A percentile compares a stretch with the other conserved stretches of the same genome.
Evolutionary conservation across 495 filamentous ascomycete species (phyloP).

Genomic region (Podospora bellae-mahoneyi): DNA sequence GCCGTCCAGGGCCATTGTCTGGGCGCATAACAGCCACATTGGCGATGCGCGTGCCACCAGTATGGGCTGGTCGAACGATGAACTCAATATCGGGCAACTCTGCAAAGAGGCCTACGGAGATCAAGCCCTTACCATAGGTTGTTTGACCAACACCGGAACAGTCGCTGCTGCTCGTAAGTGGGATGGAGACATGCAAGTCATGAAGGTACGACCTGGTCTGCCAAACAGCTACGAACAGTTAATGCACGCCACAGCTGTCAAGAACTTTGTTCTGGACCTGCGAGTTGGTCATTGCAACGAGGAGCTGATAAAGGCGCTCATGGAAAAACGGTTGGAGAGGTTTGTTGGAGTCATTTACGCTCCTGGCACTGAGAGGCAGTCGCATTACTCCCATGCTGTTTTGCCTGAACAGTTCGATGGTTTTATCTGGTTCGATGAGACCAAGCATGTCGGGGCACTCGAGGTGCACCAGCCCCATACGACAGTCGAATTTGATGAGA

Average conservation of each 20-base stretch:
- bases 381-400: conserved; percentile 54
- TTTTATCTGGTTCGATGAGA: conserved; percentile 56
- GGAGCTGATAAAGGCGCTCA: conserved; percentile 41
- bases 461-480: conserved; percentile 51
- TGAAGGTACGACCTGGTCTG: conserved; percentile 36
- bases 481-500: conserved; percentile 46
- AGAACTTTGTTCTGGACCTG: conserved; percentile 51
- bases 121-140: conserved; percentile 51
- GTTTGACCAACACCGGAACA: conserved; percentile 53
- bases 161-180: conserved; percentile 56
- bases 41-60: conserved; percentile 57
- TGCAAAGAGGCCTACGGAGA: conserved; percentile 49
- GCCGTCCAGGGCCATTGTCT: conserved; percentile 51
- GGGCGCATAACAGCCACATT: conserved; percentile 61
- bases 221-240: conserved; percentile 36
- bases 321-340: conserved; percentile 44
- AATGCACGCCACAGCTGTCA: conserved; percentile 34
- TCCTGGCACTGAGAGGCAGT: conserved; percentile 51
- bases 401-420: conserved; percentile 57
- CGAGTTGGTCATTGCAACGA: conserved; percentile 38
- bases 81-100: conserved; percentile 57
- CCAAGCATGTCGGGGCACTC: conserved; percentile 49
- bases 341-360: conserved; percentile 62
- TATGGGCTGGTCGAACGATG: conserved; percentile 50
- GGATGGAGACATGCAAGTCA: conserved; percentile 57